Evolutionary conservation across 2,329 filamentous ascomycete species (phyloP).

Genomic region (Cladophialophora immunda): DNA sequence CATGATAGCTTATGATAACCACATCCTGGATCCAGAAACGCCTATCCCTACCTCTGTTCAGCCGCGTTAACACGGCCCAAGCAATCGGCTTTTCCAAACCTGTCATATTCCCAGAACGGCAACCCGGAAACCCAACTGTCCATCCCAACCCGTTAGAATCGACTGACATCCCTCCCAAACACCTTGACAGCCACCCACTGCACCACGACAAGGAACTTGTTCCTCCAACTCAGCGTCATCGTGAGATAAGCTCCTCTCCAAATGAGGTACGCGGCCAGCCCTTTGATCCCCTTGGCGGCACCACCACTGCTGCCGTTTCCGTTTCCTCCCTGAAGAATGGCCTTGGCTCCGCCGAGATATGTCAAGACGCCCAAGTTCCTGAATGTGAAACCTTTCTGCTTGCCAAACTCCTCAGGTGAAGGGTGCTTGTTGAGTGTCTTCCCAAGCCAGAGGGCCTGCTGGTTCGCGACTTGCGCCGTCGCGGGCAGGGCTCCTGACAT

Average conservation of each 20-base stretch:
- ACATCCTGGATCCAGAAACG: not conserved
- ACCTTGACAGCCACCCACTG: constrained; percentile 54
- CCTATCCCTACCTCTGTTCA: not conserved
- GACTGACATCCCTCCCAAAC: constrained; percentile 55
- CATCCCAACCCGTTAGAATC: constrained; percentile 48
- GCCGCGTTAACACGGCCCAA: not conserved
- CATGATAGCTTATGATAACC: not conserved
- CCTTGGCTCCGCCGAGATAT: constrained; percentile 66
- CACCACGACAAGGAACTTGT: constrained; percentile 51
- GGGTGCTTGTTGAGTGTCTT: constrained; percentile 60
- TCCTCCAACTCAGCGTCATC: constrained; percentile 59
- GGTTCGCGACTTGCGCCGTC: constrained; percentile 67
- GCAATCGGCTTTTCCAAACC: not conserved
- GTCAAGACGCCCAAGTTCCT: constrained; percentile 67
- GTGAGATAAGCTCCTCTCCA: constrained; percentile 57
- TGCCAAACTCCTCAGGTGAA: constrained; percentile 26
- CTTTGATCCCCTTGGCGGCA: constrained; percentile 50
- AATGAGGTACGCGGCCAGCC: constrained; percentile 52
- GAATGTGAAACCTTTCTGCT: constrained; percentile 59
- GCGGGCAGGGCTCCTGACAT: constrained; percentile 63
- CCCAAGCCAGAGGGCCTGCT: constrained; percentile 67
- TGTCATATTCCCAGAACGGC: not conserved
- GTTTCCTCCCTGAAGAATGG: constrained; percentile 61
- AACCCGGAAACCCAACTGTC: not conserved
- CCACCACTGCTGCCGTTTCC: constrained; percentile 39